A percentile compares a stretch with the other conserved stretches of the same genome.
Conservation (phyloP, 306 rosid species). For the Geum urbanum region DNA sequence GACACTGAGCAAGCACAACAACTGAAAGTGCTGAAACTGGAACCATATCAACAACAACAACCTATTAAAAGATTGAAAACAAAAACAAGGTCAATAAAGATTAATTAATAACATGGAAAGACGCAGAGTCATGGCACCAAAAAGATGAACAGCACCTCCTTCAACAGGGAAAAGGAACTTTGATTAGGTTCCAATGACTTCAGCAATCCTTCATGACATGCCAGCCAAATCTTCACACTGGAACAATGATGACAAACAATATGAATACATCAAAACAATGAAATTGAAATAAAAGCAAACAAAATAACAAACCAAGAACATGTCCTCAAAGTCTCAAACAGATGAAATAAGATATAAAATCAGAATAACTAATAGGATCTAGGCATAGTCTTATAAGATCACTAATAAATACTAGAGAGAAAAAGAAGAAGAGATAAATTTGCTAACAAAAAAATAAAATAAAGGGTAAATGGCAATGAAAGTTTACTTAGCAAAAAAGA, state of each 20-base stretch:
- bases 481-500: background rate
- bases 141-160: constrained; percentile 54
- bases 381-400: no score
- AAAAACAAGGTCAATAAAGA: constrained; percentile 20
- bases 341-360: background rate
- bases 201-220: constrained; percentile 44
- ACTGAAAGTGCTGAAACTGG: constrained; percentile 78
- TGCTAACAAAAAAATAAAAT: background rate
- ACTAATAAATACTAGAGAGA: no score
- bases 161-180: constrained; percentile 50
- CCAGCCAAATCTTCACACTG: constrained; percentile 86
- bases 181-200: constrained; percentile 48
- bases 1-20: constrained; percentile 38
- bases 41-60: constrained; percentile 47
- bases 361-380: background rate
- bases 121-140: background rate
- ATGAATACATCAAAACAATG: background rate
- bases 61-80: constrained; percentile 47
- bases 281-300: background rate
- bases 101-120: constrained; percentile 14
- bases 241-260: constrained; percentile 12
- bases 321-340: background rate
- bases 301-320: background rate
- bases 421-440: background rate
- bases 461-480: no score